Evolutionary conservation across 768 basidiomycete genomes (phyloP), one percentile per base, ranked within the genome.

Genomic region (Coprinopsis marcescibilis): DNA sequence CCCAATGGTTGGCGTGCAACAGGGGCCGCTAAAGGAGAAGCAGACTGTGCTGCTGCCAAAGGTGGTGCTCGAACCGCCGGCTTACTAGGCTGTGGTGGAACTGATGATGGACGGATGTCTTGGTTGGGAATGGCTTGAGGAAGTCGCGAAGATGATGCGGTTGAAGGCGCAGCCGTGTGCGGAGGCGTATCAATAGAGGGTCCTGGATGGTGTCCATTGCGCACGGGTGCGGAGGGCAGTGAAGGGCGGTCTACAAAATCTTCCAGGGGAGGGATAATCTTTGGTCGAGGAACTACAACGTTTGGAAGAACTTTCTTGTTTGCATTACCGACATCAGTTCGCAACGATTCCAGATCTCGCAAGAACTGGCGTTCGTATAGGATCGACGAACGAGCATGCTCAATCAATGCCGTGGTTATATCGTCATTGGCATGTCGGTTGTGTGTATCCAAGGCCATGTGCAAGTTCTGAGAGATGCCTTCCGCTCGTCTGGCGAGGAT

Each of bases 391-490:
- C 94, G 84, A 14, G 89, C 89, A 64, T 98, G 92, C 63, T 97
- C 92, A 37, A 98, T 81, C 44, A 98, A 69, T 0, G 93, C 88
- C 17, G 87, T 75, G 14, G 89, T 89, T 44, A 97, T 77, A 61
- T 99, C 96, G 46, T 94, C 89, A 45, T 95, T 88, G 23, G 93
- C 88, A 52, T 86, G 78, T 39, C 80, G 78, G 49, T 87, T 89
- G 64, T 99, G 92, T 1, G 80, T 80, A 29, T 84, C 78, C 23
- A 99, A 76, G 2, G 94, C 85, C 40, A 78, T 80, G 56, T 96
- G 93, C 14, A 99, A 73, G 56, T 97, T 94, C 55, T 89, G 83
- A 1, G 95, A 97, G 46, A 99, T 97, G 36, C 91, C 91, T 42
- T 90, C 77, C 2, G 94, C 85, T n/a, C 91, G 83, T 42, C 78